Conservation (phyloP, 768 basidiomycete species). For the Boletus tomentosulus region DNA sequence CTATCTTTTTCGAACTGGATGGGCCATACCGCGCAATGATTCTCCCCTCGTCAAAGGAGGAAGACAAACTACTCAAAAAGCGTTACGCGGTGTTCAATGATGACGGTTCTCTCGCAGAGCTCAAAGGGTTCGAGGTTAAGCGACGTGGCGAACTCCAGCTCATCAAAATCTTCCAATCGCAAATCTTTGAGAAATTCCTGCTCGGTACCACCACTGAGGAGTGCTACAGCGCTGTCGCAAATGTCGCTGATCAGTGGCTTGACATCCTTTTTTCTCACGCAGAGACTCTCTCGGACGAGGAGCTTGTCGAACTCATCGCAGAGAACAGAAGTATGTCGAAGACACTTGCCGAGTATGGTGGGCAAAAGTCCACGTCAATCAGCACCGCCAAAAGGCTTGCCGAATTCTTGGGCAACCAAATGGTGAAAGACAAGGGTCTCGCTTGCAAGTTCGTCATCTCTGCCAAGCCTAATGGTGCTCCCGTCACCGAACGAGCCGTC, state of each 20-base stretch:
- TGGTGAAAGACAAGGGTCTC: constrained; percentile 99
- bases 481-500: constrained; percentile 94
- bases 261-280: constrained; percentile 90
- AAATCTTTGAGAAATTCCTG: constrained; percentile 97
- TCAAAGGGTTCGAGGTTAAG: constrained; percentile 99
- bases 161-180: constrained; percentile 99
- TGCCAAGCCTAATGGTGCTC: constrained; percentile 84
- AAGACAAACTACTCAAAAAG: constrained; percentile 97
- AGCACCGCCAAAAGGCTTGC: constrained; percentile 92
- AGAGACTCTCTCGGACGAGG: constrained; percentile 81
- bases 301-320: constrained; percentile 95
- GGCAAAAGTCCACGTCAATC: constrained; percentile 97
- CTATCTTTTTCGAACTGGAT: constrained; percentile 98
- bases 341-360: constrained; percentile 92
- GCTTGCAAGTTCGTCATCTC: constrained; percentile 99
- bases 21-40: constrained; percentile 99
- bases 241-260: constrained; percentile 94
- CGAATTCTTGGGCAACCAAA: constrained; percentile 95
- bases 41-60: constrained; percentile 96
- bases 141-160: constrained; percentile 95
- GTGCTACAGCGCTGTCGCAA: constrained; percentile 91
- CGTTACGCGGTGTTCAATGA: constrained; percentile 99
- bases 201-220: constrained; percentile 91
- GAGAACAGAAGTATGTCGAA: constrained; percentile 98
- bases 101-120: constrained; percentile 93